Evolutionary conservation across 164 flowering plant genomes (phyloP), one percentile per base, ranked within the genome.

Genomic region (Nelumbo lutea): DNA sequence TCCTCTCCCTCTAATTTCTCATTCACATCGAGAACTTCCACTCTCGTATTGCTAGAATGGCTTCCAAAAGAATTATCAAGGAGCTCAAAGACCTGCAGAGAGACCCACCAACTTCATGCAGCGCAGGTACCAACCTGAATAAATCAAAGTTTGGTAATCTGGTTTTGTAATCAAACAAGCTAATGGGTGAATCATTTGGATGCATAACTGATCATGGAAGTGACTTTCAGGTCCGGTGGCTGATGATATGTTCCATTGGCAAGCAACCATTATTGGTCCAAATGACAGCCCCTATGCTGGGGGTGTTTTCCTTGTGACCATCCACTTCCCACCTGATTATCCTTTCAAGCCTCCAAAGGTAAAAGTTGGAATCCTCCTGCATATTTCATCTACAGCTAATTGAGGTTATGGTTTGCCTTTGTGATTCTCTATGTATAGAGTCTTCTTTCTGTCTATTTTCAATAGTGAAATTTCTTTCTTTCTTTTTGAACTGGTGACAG

Each of bases 311-410:
- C 83, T 88, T 52, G 86, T 84, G 3, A 82, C 76, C 63, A 86
- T 86, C 73, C 86, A 87, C 76, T 87, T 86, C 75, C 89, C 92
- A 11, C 84, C 90, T 51, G 88, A 88, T 68, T 88, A 88, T 72
- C 92, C 92, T 41, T 86, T 86, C 75, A 88, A 88, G 76, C 93
- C 93, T 66, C 93, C 93, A 14, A 88, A 85, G 90, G 93, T 86
- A 68, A 42, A 14, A 46, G 8, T 4, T 9, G 27, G 3, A 41
- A 27, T 9, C 27, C n/a, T n/a, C n/a, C n/a, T n/a, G n/a, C n/a
- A n/a, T n/a, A n/a, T n/a, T n/a, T n/a, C n/a, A n/a, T n/a, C n/a
- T n/a, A n/a, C n/a, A n/a, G n/a, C n/a, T n/a, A n/a, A n/a, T n/a
- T n/a, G 27, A 27, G 27, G 27, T 27, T 27, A 27, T 27, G 27